Conservation (phyloP, 2,329 filamentous ascomycete genomes). For the Exophiala alcalophila region DNA sequence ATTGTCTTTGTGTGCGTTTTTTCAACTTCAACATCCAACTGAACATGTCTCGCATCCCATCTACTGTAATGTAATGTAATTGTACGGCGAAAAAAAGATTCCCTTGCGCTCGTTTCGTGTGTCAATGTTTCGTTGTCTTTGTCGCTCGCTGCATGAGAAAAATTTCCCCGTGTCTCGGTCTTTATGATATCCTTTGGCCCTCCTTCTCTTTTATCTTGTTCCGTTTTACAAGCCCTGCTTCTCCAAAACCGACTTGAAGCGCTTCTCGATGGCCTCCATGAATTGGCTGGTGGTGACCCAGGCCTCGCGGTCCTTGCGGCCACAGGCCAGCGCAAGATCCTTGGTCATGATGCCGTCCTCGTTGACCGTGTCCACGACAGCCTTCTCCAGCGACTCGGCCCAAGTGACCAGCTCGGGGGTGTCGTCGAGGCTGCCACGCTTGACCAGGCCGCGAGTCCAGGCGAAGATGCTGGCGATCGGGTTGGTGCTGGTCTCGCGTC, state of each 20-base stretch:
- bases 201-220: too few relatives aligned
- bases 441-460: constrained; percentile 91
- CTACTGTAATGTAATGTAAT: too few relatives aligned
- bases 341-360: constrained; percentile 98
- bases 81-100: too few relatives aligned
- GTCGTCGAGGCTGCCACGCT: constrained; percentile 87
- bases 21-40: too few relatives aligned
- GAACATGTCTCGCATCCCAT: too few relatives aligned
- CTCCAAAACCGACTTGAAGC: constrained; percentile 77
- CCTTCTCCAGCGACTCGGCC: constrained; percentile 85
- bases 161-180: too few relatives aligned
- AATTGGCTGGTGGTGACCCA: constrained; percentile 94
- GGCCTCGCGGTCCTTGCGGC: constrained; percentile 76
- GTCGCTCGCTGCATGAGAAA: too few relatives aligned
- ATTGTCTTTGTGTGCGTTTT: too few relatives aligned
- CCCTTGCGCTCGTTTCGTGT: too few relatives aligned
- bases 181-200: too few relatives aligned
- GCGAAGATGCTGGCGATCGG: constrained; percentile 98
- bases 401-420: constrained; percentile 92
- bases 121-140: too few relatives aligned
- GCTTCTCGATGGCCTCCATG: constrained; percentile 84
- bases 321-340: constrained; percentile 92
- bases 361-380: constrained; percentile 92
- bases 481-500: constrained; percentile 94
- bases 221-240: constrained; percentile 47